Conservation (phyloP, 164 flowering plant species). For the Chloranthus sessilifolius region DNA sequence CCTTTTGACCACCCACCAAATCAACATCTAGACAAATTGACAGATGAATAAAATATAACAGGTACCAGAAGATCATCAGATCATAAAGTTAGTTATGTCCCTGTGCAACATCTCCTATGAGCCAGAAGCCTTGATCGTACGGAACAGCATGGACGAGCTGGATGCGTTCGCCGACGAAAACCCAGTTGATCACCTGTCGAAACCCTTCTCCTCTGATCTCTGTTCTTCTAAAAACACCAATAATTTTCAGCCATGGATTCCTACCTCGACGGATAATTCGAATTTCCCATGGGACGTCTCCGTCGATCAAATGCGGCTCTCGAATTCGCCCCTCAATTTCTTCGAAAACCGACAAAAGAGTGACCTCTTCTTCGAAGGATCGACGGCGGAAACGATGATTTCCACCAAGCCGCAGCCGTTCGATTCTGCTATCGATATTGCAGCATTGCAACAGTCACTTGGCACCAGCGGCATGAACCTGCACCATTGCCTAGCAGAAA, state of each 20-base stretch:
- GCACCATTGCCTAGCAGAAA: slow-evolving; percentile 21
- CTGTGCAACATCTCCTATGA: slow-evolving; percentile 40
- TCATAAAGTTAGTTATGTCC: slow-evolving; percentile 40
- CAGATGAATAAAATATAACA: slow-evolving; percentile 8
- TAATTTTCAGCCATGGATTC: slow-evolving; percentile 19
- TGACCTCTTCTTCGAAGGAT: slow-evolving; percentile 26
- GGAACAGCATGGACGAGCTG: slow-evolving; percentile 19
- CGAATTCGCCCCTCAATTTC: slow-evolving; percentile 34
- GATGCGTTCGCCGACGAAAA: slow-evolving; percentile 7
- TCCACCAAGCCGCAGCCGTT: slow-evolving; percentile 21
- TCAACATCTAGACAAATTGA: neutral
- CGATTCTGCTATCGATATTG: slow-evolving; percentile 18
- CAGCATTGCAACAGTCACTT: slow-evolving; percentile 24
- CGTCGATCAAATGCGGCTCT: slow-evolving; percentile 22
- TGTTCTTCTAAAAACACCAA: slow-evolving; percentile 12
- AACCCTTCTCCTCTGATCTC: slow-evolving; percentile 8
- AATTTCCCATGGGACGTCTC: slow-evolving; percentile 32
- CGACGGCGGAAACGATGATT: slow-evolving; percentile 15
- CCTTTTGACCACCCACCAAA: neutral
- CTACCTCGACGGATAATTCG: slow-evolving; percentile 20
- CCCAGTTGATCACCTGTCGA: slow-evolving; percentile 4
- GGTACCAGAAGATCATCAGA: slow-evolving; percentile 57
- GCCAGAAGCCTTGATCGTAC: slow-evolving; percentile 24
- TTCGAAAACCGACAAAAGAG: slow-evolving; percentile 18
- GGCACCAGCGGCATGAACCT: slow-evolving; percentile 2